phyloP scores from a whole-genome alignment of 441 rosid genomes.

The Iberis amara region DNA sequence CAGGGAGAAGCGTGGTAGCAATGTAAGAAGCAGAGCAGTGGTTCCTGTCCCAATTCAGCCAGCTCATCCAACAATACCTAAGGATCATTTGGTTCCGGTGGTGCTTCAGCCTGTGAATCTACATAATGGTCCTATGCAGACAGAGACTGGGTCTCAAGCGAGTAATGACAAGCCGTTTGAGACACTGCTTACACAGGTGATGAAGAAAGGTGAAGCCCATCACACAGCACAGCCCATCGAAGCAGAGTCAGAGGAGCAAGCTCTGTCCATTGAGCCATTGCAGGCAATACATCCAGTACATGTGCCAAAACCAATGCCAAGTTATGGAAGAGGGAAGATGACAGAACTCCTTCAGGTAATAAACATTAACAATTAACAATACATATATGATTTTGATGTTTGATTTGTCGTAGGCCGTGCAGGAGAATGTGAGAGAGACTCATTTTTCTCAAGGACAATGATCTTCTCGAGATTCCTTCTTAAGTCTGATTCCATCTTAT shows the following conservation, averaged over 20 bases:
- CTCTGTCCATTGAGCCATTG: conserved; percentile 66
- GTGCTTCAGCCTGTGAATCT: conserved; percentile 38
- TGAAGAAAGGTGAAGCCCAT: conserved; percentile 42
- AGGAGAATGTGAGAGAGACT: conserved; percentile 62
- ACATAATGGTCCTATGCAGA: conserved; percentile 37
- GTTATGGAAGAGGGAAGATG: conserved; percentile 61
- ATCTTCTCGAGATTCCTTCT: conserved; percentile 12
- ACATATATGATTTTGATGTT: no score
- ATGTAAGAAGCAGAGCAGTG: conserved; percentile 34
- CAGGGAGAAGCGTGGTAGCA: conserved; percentile 34
- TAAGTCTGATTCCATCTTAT: conserved; percentile 23
- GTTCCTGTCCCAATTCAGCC: conserved; percentile 35
- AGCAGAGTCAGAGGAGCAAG: conserved; percentile 41
- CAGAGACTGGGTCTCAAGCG: conserved; percentile 26
- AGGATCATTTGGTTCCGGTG: conserved; percentile 43
- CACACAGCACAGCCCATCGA: conserved; percentile 32
- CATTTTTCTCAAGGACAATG: conserved; percentile 30
- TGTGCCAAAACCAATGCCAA: conserved; percentile 38
- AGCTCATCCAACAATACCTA: conserved; percentile 20
- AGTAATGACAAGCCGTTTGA: conserved; percentile 45
- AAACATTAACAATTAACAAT: no score
- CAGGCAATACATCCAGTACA: conserved; percentile 51
- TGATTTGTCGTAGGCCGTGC: conserved; percentile 55
- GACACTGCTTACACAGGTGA: conserved; percentile 53
- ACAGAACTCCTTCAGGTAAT: conserved; percentile 76